Evolutionary conservation across 352 stramenopile species (phyloP).

Genomic region (Phytopythium ostracodes): DNA sequence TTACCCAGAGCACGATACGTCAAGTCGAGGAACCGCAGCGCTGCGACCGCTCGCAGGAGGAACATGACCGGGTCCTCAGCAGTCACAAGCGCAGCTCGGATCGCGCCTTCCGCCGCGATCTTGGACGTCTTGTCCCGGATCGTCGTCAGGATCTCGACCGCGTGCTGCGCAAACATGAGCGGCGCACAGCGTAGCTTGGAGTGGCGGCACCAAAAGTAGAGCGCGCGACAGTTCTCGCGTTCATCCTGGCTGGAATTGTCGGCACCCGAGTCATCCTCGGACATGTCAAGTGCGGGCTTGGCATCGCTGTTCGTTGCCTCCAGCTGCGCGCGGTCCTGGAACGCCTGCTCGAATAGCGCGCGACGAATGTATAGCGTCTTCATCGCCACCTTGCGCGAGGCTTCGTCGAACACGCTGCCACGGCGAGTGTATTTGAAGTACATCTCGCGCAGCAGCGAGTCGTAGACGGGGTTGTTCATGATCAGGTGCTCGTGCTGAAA

Average conservation of each 20-base stretch:
- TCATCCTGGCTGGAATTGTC: not conserved
- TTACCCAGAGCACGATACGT: slow-evolving; percentile 63
- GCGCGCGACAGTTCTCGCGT: slow-evolving; percentile 17
- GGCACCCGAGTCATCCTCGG: not conserved
- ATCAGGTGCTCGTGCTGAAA: slow-evolving; percentile 45
- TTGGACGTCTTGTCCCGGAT: slow-evolving; percentile 70
- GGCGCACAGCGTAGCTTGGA: slow-evolving; percentile 37
- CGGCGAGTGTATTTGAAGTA: slow-evolving; percentile 77
- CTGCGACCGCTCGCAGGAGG: slow-evolving; percentile 42
- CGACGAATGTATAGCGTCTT: slow-evolving; percentile 55
- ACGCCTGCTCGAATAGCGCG: slow-evolving; percentile 50
- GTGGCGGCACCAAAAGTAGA: slow-evolving; percentile 54
- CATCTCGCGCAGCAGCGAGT: slow-evolving; percentile 68
- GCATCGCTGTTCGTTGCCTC: slow-evolving; percentile 11
- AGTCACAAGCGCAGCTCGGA: slow-evolving; percentile 39
- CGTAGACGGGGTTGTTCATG: slow-evolving; percentile 58
- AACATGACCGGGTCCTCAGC: slow-evolving; percentile 54
- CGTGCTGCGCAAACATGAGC: slow-evolving; percentile 71
- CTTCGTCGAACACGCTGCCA: slow-evolving; percentile 50
- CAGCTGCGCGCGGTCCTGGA: slow-evolving; percentile 35
- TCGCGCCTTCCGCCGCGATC: slow-evolving; percentile 36
- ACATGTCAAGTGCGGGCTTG: not conserved
- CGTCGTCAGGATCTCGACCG: slow-evolving; percentile 61
- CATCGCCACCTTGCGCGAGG: slow-evolving; percentile 49
- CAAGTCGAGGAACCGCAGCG: slow-evolving; percentile 53